A percentile compares a stretch with the other conserved stretches of the same genome.
Conservation (phyloP, 345 rosid species). For the Mangifera indica region DNA sequence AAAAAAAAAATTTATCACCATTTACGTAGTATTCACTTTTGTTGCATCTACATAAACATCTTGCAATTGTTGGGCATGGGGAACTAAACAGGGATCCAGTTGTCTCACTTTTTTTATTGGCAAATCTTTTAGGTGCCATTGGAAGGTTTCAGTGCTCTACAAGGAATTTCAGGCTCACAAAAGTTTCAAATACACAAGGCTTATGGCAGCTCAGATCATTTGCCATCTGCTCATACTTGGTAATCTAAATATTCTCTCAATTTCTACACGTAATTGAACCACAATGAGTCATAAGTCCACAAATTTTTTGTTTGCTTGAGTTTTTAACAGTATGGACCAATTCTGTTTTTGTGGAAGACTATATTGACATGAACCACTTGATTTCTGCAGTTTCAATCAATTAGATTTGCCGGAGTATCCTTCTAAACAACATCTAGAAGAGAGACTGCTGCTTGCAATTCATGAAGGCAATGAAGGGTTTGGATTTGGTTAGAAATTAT, state of each 20-base stretch:
- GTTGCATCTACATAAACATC: too few species aligned
- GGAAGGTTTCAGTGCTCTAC: constrained; percentile 95
- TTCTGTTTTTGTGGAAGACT: neutral
- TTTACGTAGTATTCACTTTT: neutral
- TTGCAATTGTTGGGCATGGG: neutral
- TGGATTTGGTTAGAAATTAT: constrained; percentile 64
- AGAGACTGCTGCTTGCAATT: constrained; percentile 88
- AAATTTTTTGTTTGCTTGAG: neutral
- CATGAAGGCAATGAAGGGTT: constrained; percentile 97
- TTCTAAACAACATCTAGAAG: constrained; percentile 80
- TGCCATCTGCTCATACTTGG: constrained; percentile 99
- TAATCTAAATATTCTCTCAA: constrained; percentile 16
- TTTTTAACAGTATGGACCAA: constrained; percentile 4
- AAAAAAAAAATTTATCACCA: neutral
- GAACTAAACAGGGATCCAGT: constrained; percentile 2
- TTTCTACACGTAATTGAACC: neutral
- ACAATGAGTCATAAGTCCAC: neutral
- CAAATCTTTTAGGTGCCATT: constrained; percentile 67
- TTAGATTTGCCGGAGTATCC: constrained; percentile 97
- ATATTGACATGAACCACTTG: constrained; percentile 1
- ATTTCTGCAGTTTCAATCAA: constrained; percentile 82
- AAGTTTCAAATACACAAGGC: constrained; percentile 99
- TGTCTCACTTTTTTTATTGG: neutral
- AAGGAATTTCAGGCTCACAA: constrained; percentile 93
- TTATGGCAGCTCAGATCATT: constrained; percentile 83